Evolutionary conservation across 2,329 filamentous ascomycete species (phyloP).

Genomic region (Chrysoporthe puriensis): DNA sequence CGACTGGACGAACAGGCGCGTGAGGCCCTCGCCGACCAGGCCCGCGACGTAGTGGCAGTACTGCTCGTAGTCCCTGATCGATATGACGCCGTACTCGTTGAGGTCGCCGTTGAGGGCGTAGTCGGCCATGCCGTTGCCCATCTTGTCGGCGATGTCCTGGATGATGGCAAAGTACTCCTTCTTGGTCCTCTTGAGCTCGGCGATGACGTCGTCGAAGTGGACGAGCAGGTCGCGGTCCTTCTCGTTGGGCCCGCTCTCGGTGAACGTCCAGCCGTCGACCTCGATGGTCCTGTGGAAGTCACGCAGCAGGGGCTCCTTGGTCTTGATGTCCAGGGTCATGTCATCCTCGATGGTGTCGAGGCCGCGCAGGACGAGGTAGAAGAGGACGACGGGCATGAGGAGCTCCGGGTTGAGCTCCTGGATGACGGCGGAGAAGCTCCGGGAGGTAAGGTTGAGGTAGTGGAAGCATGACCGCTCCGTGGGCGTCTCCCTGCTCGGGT

Average conservation of each 20-base stretch:
- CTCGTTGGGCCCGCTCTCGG: conserved; percentile 83
- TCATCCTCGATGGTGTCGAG: conserved; percentile 99
- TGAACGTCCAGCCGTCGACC: conserved; percentile 87
- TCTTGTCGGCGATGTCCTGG: conserved; percentile 87
- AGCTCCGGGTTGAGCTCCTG: conserved; percentile 95
- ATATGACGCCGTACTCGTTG: conserved; percentile 78
- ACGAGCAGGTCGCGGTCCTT: conserved; percentile 93
- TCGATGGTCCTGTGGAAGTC: conserved; percentile 80
- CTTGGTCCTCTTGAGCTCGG: conserved; percentile 88
- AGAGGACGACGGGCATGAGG: conserved; percentile 81
- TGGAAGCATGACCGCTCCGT: conserved; percentile 83
- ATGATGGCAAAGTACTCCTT: conserved; percentile 83
- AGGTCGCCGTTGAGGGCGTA: conserved; percentile 84
- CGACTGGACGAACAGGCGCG: conserved; percentile 84
- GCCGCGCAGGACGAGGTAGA: conserved; percentile 90
- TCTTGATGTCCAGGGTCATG: conserved; percentile 82
- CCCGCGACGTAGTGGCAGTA: conserved; percentile 99
- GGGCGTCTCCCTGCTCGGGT: conserved; percentile 73
- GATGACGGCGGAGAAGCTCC: conserved; percentile 92
- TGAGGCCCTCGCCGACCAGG: conserved; percentile 92
- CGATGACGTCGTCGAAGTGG: conserved; percentile 85
- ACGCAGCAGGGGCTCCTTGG: conserved; percentile 85
- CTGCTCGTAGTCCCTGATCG: conserved; percentile 85
- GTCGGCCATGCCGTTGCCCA: conserved; percentile 99
- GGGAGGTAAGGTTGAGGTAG: conserved; percentile 84